phyloP scores from a whole-genome alignment of 106 monocot species.

The Dioscorea dumetorum region DNA sequence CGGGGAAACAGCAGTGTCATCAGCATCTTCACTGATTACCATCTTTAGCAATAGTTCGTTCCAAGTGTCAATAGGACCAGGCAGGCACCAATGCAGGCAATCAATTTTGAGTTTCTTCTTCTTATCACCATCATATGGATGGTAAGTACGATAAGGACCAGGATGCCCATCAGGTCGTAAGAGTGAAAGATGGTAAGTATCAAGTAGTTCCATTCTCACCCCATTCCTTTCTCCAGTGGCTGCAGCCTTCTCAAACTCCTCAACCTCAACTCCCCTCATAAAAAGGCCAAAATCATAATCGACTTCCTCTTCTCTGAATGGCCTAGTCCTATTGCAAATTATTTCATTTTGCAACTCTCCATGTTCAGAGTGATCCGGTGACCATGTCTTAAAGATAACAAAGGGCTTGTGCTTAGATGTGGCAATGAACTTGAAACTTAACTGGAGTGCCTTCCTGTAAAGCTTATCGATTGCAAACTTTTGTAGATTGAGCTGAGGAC shows the following conservation, averaged over 20 bases:
- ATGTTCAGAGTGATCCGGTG: slow-evolving; percentile 56
- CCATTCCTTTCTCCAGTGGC: too few species aligned
- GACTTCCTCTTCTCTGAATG: slow-evolving; percentile 37
- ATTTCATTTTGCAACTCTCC: slow-evolving; percentile 63
- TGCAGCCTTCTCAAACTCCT: too few species aligned
- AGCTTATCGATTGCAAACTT: slow-evolving; percentile 30
- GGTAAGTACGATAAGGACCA: slow-evolving; percentile 46
- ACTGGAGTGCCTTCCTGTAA: slow-evolving; percentile 27
- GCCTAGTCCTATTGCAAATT: slow-evolving; percentile 39
- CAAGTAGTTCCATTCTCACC: too few species aligned
- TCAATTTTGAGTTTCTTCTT: slow-evolving; percentile 25
- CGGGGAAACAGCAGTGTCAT: too few species aligned
- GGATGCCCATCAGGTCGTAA: slow-evolving; percentile 62
- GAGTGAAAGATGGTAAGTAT: slow-evolving; percentile 29
- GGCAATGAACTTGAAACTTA: slow-evolving; percentile 20
- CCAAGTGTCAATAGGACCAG: slow-evolving; percentile 32
- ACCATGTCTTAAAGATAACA: slow-evolving; percentile 57
- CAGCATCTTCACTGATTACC: neutral
- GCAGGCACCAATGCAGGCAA: slow-evolving; percentile 39
- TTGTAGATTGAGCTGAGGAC: slow-evolving; percentile 15
- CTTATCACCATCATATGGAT: slow-evolving; percentile 32
- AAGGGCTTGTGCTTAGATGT: slow-evolving; percentile 35
- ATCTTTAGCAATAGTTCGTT: slow-evolving; percentile 21
- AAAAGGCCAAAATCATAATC: slow-evolving; percentile 23
- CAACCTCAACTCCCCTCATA: too few species aligned